Base-by-base conservation (phyloP, 495 filamentous ascomycete species). In the Hyaloscypha bicolor region DNA sequence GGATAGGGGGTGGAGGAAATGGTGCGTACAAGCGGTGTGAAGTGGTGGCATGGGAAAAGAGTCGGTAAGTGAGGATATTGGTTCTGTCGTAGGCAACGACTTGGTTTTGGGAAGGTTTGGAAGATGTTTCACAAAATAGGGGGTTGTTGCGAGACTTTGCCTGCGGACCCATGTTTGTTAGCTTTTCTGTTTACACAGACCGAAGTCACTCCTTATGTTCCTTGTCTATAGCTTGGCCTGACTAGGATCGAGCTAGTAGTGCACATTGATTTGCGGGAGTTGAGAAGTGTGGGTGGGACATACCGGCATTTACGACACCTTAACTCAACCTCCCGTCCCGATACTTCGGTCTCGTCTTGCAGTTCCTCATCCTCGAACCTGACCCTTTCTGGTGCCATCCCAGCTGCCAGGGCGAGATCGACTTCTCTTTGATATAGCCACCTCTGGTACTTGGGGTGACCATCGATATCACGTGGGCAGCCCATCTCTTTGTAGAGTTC, bases 381-480 rank as follows among this genome's bases (percentile, higher is more conserved):
- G 25, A 99, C 87, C 59, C 86, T 83, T 66, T 87, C 83, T 1
- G 91, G 90, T 14, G 91, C 91, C 53, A 88, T 89, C 14, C 88
- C 88, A 42, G 87, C 85, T 1, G 87, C 87, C 14, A 89, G 82
- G 61, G 89, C 91, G 45, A 88, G 83, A 69, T 94, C 86, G 1
- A 97, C 85, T 68, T 94, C 90, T 19, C 87, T 84, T 65, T 87
- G 82, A 72, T 93, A 99, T 19, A 95, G 78, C 96, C 96, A 99
- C 32, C 91, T 87, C 74, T 93, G 92, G 77, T 98, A 99, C 0
- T 81, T 71, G 0, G 92, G 90, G 33, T 93, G 81, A 9, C 80
- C 79, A 60, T 90, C 90, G 64, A 93, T 79, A 65, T 72, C 67
- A 60, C 59, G 58, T 9, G 93, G 93, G 66, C 90, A 89, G 59